Percentiles rank a stretch among this genome's conserved stretches.
Conservation (phyloP, 2,329 filamentous ascomycete genomes). For the Berkeleyomyces rouxiae region DNA sequence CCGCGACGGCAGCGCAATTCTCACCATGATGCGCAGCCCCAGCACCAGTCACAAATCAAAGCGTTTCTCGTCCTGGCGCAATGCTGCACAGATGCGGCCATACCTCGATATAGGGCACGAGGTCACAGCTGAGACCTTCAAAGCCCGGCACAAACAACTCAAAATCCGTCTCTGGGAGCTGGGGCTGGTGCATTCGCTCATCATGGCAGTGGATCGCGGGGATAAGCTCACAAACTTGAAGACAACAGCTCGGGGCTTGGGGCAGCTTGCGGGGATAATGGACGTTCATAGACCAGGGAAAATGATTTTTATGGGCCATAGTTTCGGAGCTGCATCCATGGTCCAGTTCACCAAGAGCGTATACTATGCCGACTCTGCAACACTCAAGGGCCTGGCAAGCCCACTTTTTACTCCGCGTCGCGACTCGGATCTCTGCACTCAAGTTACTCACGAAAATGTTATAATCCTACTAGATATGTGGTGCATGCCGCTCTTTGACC, state of each 20-base stretch:
- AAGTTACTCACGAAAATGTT: constrained; percentile 52
- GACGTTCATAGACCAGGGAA: constrained; percentile 54
- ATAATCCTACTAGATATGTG: constrained; percentile 64
- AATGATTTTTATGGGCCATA: constrained; percentile 64
- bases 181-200: constrained; percentile 49
- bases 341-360: constrained; percentile 66
- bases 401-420: constrained; percentile 45
- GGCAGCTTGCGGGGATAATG: constrained; percentile 43
- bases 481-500: constrained; percentile 54
- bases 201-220: constrained; percentile 49
- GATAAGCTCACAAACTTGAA: constrained; percentile 35
- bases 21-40: constrained; percentile 53
- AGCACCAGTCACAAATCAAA: constrained; percentile 25
- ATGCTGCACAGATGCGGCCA: constrained; percentile 20
- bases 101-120: constrained; percentile 44
- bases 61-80: constrained; percentile 15
- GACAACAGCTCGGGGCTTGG: constrained; percentile 30
- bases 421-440: constrained; percentile 39
- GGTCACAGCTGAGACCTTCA: constrained; percentile 47
- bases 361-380: constrained; percentile 43
- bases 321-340: constrained; percentile 59
- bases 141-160: constrained; percentile 52
- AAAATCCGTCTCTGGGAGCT: constrained; percentile 66
- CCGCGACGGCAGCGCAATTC: constrained; percentile 61
- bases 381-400: constrained; percentile 30